These are phyloP conservation scores for Amphibolis antarctica DNA, from an alignment of 106 monocot species.

Conservation along the genomic window DNA sequence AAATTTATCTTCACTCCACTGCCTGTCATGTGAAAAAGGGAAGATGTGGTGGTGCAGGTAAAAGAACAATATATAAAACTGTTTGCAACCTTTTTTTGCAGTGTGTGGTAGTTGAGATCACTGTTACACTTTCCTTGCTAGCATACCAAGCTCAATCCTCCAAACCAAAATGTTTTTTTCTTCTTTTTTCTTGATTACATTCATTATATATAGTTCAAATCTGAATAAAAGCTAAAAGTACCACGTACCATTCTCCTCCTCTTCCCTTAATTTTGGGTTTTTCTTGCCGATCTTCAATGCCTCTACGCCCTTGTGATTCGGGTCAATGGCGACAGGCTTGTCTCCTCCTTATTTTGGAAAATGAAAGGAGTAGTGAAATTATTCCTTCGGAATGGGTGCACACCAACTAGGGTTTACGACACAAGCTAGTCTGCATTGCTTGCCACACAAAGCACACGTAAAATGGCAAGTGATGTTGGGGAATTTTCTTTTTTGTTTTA, in stretches of 20 bases:
- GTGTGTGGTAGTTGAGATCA: too few species aligned
- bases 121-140: too few species aligned
- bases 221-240: too few species aligned
- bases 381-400: conserved; percentile 8
- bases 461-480: background rate
- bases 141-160: too few species aligned
- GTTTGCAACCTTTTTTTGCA: too few species aligned
- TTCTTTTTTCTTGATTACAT: too few species aligned
- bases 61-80: too few species aligned
- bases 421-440: background rate
- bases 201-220: too few species aligned
- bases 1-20: background rate
- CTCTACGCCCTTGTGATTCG: conserved; percentile 14
- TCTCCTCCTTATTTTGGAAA: conserved; percentile 25
- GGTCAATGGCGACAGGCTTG: conserved; percentile 19
- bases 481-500: conserved; percentile 7
- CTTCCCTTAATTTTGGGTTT: background rate
- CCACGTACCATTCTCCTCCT: too few species aligned
- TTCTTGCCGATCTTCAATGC: background rate
- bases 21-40: background rate
- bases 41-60: too few species aligned
- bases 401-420: conserved; percentile 3
- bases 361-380: conserved; percentile 15
- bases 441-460: background rate
- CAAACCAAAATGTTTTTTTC: too few species aligned